A percentile compares a stretch with the other conserved stretches of the same genome.
These are phyloP conservation scores for Entomortierella chlamydospora DNA, from an alignment of 192 early-diverging fungal genomes.

Conservation along the genomic window DNA sequence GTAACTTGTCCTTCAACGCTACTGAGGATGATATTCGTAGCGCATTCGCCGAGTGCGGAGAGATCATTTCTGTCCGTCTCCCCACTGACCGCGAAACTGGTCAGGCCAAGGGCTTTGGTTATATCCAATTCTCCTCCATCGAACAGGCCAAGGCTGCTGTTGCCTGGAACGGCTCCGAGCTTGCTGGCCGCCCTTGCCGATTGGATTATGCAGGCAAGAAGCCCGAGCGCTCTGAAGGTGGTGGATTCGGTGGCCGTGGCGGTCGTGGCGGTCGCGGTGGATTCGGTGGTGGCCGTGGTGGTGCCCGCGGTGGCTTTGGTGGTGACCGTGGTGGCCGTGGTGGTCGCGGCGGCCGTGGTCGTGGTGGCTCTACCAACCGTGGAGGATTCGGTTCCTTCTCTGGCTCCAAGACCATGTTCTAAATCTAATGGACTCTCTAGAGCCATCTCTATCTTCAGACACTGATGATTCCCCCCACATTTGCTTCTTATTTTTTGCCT, in stretches of 20 bases:
- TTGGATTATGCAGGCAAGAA: conserved; percentile 81
- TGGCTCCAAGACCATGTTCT: conserved; percentile 42
- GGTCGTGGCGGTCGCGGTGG: conserved; percentile 50
- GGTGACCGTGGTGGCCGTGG: conserved; percentile 50
- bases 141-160: conserved; percentile 80
- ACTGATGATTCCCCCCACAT: conserved; percentile 32
- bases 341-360: conserved; percentile 59
- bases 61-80: conserved; percentile 71
- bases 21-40: conserved; percentile 69
- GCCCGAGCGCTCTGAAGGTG: conserved; percentile 51
- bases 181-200: conserved; percentile 86
- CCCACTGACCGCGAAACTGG: conserved; percentile 84
- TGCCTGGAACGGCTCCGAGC: conserved; percentile 80
- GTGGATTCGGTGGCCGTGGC: conserved; percentile 28
- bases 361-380: conserved; percentile 56
- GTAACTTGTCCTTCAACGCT: conserved; percentile 77
- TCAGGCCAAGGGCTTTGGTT: conserved; percentile 87
- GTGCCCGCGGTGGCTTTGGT: conserved; percentile 66
- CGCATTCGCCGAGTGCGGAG: conserved; percentile 71
- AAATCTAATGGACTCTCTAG: conserved; percentile 8
- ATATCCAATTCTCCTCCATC: conserved; percentile 83
- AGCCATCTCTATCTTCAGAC: not conserved
- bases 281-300: conserved; percentile 64
- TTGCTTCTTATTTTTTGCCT: conserved; percentile 3
- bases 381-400: conserved; percentile 61